Base-by-base conservation (phyloP, 1,139 yeast species). In the Magnusiomyces tetraspermus region DNA sequence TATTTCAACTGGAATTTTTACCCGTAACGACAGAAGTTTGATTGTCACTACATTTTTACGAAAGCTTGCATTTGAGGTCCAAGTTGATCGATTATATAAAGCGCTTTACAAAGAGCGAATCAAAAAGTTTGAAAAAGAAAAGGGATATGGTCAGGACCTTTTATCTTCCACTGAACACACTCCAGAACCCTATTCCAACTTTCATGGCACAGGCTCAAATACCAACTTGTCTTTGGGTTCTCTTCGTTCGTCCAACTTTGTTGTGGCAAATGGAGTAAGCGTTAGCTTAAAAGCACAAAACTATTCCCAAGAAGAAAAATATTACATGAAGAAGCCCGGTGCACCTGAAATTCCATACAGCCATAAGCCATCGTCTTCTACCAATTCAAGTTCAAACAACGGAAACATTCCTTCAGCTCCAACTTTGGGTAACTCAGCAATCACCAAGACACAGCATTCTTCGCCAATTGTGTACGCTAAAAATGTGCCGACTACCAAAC, bases 51-150 rank as follows among this genome's bases (percentile, higher is more conserved):
- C 64, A 19, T 83, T 79, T 61, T 67, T 82, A 24, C 70, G 69
- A 19, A 72, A 69, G 49, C 59, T 82, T 47, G 84, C 85, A 15
- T 74, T 78, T 51, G 74, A 77, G 55, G 79, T 82, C 19, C 89
- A 83, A 64, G 76, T 81, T n/a, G 78, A 76, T 28, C 67, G 89
- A 48, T 75, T 83, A 10, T 82, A 76, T 63, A 70, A 71, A 54
- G 78, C 77, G 2, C 43, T 54, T 28, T 54, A 54, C 28, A 45
- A 54, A 3, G 54, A 54, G 23, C 43, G 54, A 8, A 51, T 51
- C 28, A 54, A 45, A 31, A 45, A 45, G 26, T 26, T 31, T 2
- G 48, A 54, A 23, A 30, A 28, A 21, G 54, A 54, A 23, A 45
- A 30, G 33, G 22, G 43, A 19, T 22, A 38, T 17, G 23, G 23